Conservation (phyloP, 805 yeast genomes). For the Barnettozyma wickerhamii region DNA sequence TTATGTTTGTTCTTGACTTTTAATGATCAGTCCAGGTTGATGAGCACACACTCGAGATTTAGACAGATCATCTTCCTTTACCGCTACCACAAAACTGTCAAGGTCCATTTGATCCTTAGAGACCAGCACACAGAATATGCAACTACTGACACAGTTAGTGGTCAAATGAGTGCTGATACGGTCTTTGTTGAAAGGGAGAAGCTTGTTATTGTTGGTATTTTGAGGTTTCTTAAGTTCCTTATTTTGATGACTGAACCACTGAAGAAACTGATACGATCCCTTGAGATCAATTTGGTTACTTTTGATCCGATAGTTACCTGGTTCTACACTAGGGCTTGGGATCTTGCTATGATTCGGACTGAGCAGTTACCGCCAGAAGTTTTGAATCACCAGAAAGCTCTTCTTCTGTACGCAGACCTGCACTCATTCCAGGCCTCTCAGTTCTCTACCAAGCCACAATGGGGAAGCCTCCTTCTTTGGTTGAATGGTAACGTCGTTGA, state of each 20-base stretch:
- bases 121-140: neutral
- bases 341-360: no score
- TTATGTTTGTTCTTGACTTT: neutral
- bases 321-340: neutral
- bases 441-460: no score
- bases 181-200: no score
- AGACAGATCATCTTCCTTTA: neutral
- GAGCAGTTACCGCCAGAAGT: no score
- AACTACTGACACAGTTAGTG: neutral
- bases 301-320: neutral
- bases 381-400: no score
- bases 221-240: neutral
- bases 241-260: neutral
- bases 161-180: no score
- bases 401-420: no score
- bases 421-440: no score
- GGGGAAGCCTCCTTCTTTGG: no score
- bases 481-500: no score
- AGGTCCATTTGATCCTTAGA: neutral
- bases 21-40: neutral
- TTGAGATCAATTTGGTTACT: neutral
- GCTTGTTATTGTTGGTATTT: neutral
- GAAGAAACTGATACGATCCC: neutral
- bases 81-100: neutral
- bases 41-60: neutral